Percentiles rank a stretch among this genome's conserved stretches.
These are phyloP conservation scores for Trichophyton schoenleinii DNA, from an alignment of 2,329 filamentous ascomycete genomes.

Conservation along the genomic window DNA sequence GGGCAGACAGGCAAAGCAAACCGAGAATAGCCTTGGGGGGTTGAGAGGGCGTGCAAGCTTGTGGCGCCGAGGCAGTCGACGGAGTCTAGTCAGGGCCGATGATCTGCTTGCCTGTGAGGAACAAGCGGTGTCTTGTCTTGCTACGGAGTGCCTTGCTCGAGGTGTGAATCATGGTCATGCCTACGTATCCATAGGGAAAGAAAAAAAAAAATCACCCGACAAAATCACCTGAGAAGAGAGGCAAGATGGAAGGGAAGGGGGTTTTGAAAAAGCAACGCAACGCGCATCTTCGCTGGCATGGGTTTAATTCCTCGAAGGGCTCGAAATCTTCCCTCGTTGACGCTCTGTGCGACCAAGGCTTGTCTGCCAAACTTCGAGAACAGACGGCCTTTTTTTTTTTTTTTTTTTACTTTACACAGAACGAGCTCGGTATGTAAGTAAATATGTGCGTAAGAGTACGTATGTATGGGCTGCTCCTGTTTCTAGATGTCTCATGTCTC, in stretches of 20 bases:
- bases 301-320: not conserved
- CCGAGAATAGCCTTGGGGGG: slow-evolving; percentile 1
- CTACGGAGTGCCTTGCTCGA: not conserved
- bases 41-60: not conserved
- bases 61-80: not conserved
- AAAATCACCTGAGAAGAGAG: not conserved
- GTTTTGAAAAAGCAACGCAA: not conserved
- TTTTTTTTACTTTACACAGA: not conserved
- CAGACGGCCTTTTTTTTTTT: not conserved
- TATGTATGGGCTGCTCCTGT: not conserved
- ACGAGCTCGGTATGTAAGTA: no score
- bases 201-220: no score
- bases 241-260: not conserved
- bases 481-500: slow-evolving; percentile 6
- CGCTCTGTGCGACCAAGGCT: not conserved
- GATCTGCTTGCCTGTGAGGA: not conserved
- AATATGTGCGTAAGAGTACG: no score
- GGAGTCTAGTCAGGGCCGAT: not conserved
- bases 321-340: slow-evolving; percentile 1
- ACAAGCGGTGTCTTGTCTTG: not conserved
- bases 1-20: not conserved
- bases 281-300: not conserved
- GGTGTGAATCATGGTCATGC: no score
- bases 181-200: no score
- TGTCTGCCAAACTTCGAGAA: slow-evolving; percentile 5